Base-by-base conservation (phyloP, 352 stramenopile species). In the Pythium sukuiense region DNA sequence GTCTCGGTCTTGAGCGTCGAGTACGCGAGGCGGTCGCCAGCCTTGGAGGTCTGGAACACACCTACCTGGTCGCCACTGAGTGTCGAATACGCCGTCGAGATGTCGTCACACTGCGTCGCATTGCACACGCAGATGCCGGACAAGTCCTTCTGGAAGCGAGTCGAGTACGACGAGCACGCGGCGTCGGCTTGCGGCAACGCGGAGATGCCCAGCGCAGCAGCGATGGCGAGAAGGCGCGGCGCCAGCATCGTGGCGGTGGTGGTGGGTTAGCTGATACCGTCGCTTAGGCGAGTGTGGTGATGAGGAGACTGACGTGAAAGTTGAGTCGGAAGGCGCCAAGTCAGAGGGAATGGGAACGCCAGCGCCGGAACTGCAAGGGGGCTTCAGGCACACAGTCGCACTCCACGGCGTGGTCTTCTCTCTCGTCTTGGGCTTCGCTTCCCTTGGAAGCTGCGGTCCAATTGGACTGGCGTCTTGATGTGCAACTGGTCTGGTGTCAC, bases 81-180 rank as follows among this genome's bases (percentile, higher is more conserved):
- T 49, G 69, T 49, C 29, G 74, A 29, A 54, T 89, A 77, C 2
- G 72, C 79, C 68, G 78, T 87, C 27, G 73, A 80, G 58, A 87
- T 62, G 14, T 74, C 75, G 64, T 90, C 80, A 37, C 82, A 90
- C 63, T 14, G 61, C 70, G 55, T 77, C 32, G 56, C 58, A 27
- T 77, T 87, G 76, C 81, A 88, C 24, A 89, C 72, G 63, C 81
- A 88, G 37, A 88, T 71, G 53, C 79, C 81, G 6, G 80, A 69
- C 39, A 88, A 52, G 45, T 75, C 69, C 41, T 70, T 62, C 26
- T 79, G 58, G 55, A 77, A 87, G 29, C 79, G 73, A 48, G 39
- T 24, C 16, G 39, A 48, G 39, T 48, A 48, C 3, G 39, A 48
- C 39, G 39, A 48, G 39, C 39, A 48, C 16, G 39, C 39, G 8